Evolutionary conservation across 371 early-diverging fungal genomes (phyloP).

Genomic region (Paraphysoderma sedebokerense): DNA sequence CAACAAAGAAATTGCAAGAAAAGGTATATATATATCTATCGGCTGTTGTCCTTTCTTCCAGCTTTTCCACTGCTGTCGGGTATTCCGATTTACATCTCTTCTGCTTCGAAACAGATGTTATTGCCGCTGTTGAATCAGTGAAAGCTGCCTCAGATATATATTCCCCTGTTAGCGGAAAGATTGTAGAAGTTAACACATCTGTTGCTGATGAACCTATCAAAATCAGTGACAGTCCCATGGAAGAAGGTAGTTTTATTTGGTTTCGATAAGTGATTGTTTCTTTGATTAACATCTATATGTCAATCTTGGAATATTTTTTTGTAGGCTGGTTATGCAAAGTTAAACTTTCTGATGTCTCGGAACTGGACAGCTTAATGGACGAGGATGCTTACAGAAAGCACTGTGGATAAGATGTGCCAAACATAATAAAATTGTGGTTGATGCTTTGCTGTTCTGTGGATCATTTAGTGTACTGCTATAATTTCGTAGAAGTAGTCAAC

Average conservation of each 20-base stretch:
- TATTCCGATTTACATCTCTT: not conserved
- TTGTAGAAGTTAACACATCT: constrained; percentile 53
- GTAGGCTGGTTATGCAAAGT: constrained; percentile 89
- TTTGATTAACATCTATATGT: not conserved
- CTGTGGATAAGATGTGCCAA: too few species aligned
- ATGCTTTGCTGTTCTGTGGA: not conserved
- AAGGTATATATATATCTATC: constrained; percentile 22
- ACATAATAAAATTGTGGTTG: constrained; percentile 2
- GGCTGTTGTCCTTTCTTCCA: not conserved
- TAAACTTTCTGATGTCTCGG: constrained; percentile 41
- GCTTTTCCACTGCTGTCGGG: not conserved
- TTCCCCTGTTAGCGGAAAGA: constrained; percentile 68
- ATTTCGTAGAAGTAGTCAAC: too few species aligned
- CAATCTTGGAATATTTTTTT: constrained; percentile 4
- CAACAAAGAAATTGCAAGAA: constrained; percentile 32
- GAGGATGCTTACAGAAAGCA: constrained; percentile 37
- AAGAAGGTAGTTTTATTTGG: constrained; percentile 36
- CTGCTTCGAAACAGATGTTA: constrained; percentile 23
- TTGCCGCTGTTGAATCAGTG: constrained; percentile 86
- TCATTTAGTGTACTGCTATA: too few species aligned
- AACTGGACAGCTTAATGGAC: constrained; percentile 56
- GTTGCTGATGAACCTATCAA: constrained; percentile 48
- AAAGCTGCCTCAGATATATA: constrained; percentile 90
- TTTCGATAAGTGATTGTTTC: not conserved
- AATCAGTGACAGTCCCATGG: constrained; percentile 61